phyloP scores from a whole-genome alignment of 805 yeast species.

The Yamadazyma paraphyllophila region DNA sequence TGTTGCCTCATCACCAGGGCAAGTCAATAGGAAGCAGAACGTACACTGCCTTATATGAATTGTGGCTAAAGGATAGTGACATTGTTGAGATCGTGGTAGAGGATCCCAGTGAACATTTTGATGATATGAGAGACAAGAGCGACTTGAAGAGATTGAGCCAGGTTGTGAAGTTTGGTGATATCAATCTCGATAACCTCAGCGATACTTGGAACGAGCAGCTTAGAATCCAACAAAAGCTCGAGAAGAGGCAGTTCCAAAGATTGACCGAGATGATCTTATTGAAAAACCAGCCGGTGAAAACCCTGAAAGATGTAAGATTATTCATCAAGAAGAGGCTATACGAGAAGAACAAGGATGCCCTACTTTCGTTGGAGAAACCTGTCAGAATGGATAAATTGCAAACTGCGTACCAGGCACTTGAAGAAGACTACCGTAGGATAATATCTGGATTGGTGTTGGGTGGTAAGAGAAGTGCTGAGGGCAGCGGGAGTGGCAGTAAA shows the following conservation, averaged over 20 bases:
- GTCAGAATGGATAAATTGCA: slow-evolving; percentile 70
- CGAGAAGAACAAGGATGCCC: slow-evolving; percentile 76
- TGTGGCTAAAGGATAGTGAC: slow-evolving; percentile 52
- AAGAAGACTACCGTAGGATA: slow-evolving; percentile 68
- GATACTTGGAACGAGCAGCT: slow-evolving; percentile 38
- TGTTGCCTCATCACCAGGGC: slow-evolving; percentile 82
- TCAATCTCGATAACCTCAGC: slow-evolving; percentile 20
- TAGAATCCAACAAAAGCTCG: slow-evolving; percentile 54
- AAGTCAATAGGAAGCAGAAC: slow-evolving; percentile 67
- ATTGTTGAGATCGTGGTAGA: slow-evolving; percentile 82
- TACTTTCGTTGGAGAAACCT: slow-evolving; percentile 60
- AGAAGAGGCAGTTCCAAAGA: slow-evolving; percentile 74
- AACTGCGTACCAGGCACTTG: slow-evolving; percentile 66
- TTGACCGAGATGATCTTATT: slow-evolving; percentile 72
- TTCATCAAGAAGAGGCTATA: slow-evolving; percentile 74
- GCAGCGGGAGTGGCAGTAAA: background rate
- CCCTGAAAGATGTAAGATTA: slow-evolving; percentile 46
- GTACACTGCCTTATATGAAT: slow-evolving; percentile 53
- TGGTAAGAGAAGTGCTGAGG: slow-evolving; percentile 1
- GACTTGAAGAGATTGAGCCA: slow-evolving; percentile 49
- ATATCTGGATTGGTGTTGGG: slow-evolving; percentile 27
- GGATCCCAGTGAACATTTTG: slow-evolving; percentile 92
- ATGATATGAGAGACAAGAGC: slow-evolving; percentile 80
- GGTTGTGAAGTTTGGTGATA: slow-evolving; percentile 22
- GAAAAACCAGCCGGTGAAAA: slow-evolving; percentile 29